Conservation (phyloP, 1,139 yeast genomes). For the Yamadazyma siamensis region DNA sequence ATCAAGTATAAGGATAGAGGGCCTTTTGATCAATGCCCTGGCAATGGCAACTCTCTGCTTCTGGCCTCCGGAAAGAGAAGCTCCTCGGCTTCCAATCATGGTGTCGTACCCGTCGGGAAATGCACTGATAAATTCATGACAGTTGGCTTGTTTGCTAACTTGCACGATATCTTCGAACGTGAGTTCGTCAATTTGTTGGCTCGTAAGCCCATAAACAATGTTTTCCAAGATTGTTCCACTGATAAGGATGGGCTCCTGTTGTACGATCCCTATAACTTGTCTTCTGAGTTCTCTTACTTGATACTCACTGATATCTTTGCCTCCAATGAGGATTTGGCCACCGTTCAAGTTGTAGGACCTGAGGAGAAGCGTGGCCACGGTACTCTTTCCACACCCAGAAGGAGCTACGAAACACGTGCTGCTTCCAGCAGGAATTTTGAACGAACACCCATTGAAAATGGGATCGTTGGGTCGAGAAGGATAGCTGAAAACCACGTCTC, state of each 20-base stretch:
- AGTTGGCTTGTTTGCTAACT: slow-evolving; percentile 50
- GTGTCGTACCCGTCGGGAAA: slow-evolving; percentile 57
- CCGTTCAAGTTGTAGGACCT: slow-evolving; percentile 58
- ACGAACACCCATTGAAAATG: slow-evolving; percentile 62
- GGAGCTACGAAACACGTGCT: slow-evolving; percentile 90
- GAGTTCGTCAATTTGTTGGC: slow-evolving; percentile 41
- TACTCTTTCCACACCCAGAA: slow-evolving; percentile 90
- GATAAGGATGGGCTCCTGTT: slow-evolving; percentile 83
- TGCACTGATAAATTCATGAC: slow-evolving; percentile 49
- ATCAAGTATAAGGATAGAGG: slow-evolving; percentile 61
- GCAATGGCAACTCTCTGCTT: slow-evolving; percentile 89
- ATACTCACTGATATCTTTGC: slow-evolving; percentile 56
- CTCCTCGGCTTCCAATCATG: slow-evolving; percentile 53
- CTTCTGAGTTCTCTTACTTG: slow-evolving; percentile 72
- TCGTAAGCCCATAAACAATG: slow-evolving; percentile 69
- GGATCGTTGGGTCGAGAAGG: slow-evolving; percentile 83
- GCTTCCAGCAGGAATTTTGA: slow-evolving; percentile 64
- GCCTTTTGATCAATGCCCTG: slow-evolving; percentile 67
- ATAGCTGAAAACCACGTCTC: slow-evolving; percentile 68
- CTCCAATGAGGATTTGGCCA: slow-evolving; percentile 69
- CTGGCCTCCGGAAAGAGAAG: slow-evolving; percentile 78
- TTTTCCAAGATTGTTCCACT: slow-evolving; percentile 79
- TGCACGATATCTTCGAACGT: slow-evolving; percentile 40
- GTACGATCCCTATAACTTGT: slow-evolving; percentile 72
- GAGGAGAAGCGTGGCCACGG: slow-evolving; percentile 69